A percentile compares a stretch with the other conserved stretches of the same genome.
phyloP scores from a whole-genome alignment of 164 flowering plant species.

The Aristolochia fimbriata region DNA sequence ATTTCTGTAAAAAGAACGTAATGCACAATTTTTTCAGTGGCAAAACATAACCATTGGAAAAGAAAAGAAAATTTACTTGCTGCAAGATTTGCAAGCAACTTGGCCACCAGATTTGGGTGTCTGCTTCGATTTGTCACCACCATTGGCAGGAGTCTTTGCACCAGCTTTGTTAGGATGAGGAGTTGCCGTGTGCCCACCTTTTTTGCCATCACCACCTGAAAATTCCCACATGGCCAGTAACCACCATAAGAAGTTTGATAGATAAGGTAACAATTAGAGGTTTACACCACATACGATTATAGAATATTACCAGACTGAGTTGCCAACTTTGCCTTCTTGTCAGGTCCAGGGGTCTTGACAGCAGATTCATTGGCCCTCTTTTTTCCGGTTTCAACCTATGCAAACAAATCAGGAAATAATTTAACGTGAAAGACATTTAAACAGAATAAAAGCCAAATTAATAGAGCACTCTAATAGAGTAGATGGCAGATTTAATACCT shows the following conservation, averaged over 20 bases:
- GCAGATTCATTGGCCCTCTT: constrained; percentile 50
- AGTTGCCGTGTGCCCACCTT: constrained; percentile 48
- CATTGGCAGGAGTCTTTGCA: constrained; percentile 33
- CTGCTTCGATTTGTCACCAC: constrained; percentile 33
- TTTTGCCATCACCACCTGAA: constrained; percentile 42
- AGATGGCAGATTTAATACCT: constrained; percentile 16
- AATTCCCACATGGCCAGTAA: too few species aligned
- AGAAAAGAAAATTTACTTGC: too few species aligned
- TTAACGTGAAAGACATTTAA: too few species aligned
- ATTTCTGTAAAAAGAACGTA: too few species aligned
- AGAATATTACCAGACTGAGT: constrained; percentile 50
- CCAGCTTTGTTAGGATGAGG: constrained; percentile 60
- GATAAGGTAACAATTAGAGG: too few species aligned
- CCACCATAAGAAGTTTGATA: too few species aligned
- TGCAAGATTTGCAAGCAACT: constrained; percentile 37
- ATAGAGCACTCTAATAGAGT: too few species aligned
- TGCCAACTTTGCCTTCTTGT: constrained; percentile 55
- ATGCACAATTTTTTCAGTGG: too few species aligned
- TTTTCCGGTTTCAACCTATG: constrained; percentile 34
- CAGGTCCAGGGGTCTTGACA: constrained; percentile 33
- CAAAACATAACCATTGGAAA: too few species aligned
- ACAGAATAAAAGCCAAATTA: too few species aligned
- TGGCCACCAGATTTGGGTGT: constrained; percentile 42
- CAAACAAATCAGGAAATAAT: background rate
- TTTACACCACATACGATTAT: too few species aligned